These are phyloP conservation scores for Sarocladium brachiariae DNA, from an alignment of 2,329 filamentous ascomycete genomes.

Conservation along the genomic window DNA sequence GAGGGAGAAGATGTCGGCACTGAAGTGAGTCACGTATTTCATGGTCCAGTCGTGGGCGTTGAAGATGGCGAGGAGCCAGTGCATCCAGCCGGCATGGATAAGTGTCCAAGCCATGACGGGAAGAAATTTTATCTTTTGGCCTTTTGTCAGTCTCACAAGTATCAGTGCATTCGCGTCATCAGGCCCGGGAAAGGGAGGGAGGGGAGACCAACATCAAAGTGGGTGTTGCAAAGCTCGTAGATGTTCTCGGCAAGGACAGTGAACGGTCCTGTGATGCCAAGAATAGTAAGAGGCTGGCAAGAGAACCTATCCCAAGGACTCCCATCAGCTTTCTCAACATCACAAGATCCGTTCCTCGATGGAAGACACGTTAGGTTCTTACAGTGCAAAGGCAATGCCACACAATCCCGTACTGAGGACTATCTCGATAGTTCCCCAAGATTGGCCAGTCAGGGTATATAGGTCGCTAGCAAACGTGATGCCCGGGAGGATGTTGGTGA, in stretches of 20 bases:
- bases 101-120: slow-evolving; percentile 62
- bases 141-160: not conserved
- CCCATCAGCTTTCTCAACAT: not conserved
- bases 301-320: too few species aligned
- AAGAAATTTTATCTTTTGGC: slow-evolving; percentile 47
- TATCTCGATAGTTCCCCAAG: slow-evolving; percentile 61
- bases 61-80: slow-evolving; percentile 55
- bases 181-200: not conserved
- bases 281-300: slow-evolving; percentile 57
- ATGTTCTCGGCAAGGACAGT: slow-evolving; percentile 62
- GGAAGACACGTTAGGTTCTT: slow-evolving; percentile 15
- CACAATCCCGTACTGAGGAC: slow-evolving; percentile 60
- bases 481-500: slow-evolving; percentile 58
- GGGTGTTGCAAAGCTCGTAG: slow-evolving; percentile 48
- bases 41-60: slow-evolving; percentile 66
- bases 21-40: slow-evolving; percentile 62
- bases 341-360: not conserved
- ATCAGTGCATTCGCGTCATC: too few species aligned
- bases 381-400: slow-evolving; percentile 56
- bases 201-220: slow-evolving; percentile 40
- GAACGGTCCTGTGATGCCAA: slow-evolving; percentile 60
- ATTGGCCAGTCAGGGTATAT: slow-evolving; percentile 53
- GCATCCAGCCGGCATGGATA: slow-evolving; percentile 60
- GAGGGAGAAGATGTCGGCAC: slow-evolving; percentile 59
- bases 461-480: slow-evolving; percentile 62